phyloP scores from a whole-genome alignment of 768 basidiomycete genomes.

The Floccularia luteovirens region DNA sequence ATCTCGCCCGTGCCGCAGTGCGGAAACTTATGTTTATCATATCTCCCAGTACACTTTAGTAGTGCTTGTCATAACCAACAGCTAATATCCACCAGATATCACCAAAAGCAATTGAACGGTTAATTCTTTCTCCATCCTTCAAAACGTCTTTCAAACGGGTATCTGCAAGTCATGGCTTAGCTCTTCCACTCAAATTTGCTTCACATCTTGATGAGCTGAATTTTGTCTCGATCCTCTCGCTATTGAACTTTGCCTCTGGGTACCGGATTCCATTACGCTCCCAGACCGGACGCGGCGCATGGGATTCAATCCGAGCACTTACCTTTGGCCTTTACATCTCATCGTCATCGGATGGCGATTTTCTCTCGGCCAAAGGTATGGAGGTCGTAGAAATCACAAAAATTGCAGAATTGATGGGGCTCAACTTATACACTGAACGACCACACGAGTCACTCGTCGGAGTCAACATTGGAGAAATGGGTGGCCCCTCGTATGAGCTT shows the following conservation, averaged over 20 bases:
- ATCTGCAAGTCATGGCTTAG: constrained; percentile 58
- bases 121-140: constrained; percentile 62
- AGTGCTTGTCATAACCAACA: no score
- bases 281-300: constrained; percentile 73
- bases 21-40: no score
- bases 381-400: constrained; percentile 38
- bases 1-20: no score
- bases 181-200: constrained; percentile 74
- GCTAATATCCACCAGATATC: constrained; percentile 37
- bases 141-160: constrained; percentile 53
- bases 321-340: constrained; percentile 66
- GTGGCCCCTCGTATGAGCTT: constrained; percentile 67
- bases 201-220: constrained; percentile 72
- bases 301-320: constrained; percentile 75
- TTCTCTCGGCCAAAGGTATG: constrained; percentile 67
- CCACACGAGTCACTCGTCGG: constrained; percentile 65
- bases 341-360: constrained; percentile 46
- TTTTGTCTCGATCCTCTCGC: constrained; percentile 65
- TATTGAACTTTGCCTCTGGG: constrained; percentile 81
- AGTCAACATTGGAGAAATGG: constrained; percentile 66
- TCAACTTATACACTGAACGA: constrained; percentile 62
- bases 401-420: constrained; percentile 68
- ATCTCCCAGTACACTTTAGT: no score
- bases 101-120: constrained; percentile 45
- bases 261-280: constrained; percentile 69